Base-by-base conservation (phyloP, 2,329 filamentous ascomycete species). In the Colletotrichum sp. region DNA sequence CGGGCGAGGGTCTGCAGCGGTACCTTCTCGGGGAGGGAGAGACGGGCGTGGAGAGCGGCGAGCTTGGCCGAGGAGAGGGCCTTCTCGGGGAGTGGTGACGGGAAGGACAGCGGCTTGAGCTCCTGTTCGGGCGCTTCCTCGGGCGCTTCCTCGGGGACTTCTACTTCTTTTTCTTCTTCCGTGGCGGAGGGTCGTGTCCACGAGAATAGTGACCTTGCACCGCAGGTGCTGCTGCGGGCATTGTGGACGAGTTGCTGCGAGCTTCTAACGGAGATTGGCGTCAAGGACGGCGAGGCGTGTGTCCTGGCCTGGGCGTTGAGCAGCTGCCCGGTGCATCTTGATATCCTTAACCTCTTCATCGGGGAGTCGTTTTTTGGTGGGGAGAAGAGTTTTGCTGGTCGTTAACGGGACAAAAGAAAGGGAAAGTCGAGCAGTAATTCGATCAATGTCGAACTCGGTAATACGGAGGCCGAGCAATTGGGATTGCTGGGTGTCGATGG, bases 1-100 rank as follows among this genome's bases (percentile, higher is more conserved):
- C 96, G 92, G 76, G 95, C 96, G 78, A 99, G 91, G 7, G 95
- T 96, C 87, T 97, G 90, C 75, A 98, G 86, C 43, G 97, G 96
- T 77, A 98, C 90, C 85, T 94, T 94, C 77, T 91, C 90, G 28
- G 96, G 93, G 72, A 99, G 92, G 55, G 92, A 92, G 76, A 99
- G 91, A 84, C 97, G 94, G 80, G 96, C 95, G 85, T 98, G 96
- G 61, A 99, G 92, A 78, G 97, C 96, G 78, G 96, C 93, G 80
- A 99, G 94, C 88, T 98, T 98, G 77, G 96, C 93, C 62, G 96
- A 98, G 78, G 88, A 85, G 75, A 89, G 86, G 58, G 95, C 94
- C 78, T 89, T 89, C 80, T 90, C 87, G 78, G 92, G 92, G 70
- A 90, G 90, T 78, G 95, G 95, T 81, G 95, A 96, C 69, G 95